These are phyloP conservation scores for Auriscalpium vulgare DNA, from an alignment of 768 basidiomycete genomes.

Conservation along the genomic window DNA sequence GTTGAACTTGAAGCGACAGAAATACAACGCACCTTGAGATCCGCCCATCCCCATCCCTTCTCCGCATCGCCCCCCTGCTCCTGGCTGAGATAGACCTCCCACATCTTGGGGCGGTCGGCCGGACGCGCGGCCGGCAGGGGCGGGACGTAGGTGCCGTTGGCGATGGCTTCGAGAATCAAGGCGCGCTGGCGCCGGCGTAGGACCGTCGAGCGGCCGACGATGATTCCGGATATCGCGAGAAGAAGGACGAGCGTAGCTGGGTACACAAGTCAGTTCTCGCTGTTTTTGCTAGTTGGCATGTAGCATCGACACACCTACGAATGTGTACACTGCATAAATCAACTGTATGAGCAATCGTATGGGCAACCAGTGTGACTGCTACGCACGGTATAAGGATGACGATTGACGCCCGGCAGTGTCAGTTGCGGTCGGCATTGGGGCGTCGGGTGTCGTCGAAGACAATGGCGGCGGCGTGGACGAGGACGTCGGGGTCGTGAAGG, in stretches of 20 bases:
- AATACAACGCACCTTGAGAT: constrained; percentile 1
- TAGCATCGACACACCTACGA: background rate
- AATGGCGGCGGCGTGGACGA: background rate
- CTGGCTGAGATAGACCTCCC: background rate
- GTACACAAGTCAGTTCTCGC: background rate
- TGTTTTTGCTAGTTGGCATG: too few relatives aligned
- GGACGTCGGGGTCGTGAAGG: too few relatives aligned
- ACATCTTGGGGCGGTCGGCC: background rate
- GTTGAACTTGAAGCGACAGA: background rate
- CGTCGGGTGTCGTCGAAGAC: background rate
- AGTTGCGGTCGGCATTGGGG: background rate
- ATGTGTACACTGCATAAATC: background rate
- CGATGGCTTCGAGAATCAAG: background rate
- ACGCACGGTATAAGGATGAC: background rate
- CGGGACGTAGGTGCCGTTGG: background rate
- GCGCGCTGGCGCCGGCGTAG: constrained; percentile 3
- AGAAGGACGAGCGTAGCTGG: background rate
- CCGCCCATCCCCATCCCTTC: constrained; percentile 4
- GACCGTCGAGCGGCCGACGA: constrained; percentile 4
- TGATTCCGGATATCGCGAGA: background rate
- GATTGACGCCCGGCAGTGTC: background rate
- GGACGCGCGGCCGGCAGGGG: background rate
- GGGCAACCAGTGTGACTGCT: background rate
- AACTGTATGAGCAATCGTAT: too few relatives aligned
- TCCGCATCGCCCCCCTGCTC: background rate